phyloP scores from a whole-genome alignment of 1,284 basidiomycete genomes.

The Fistulinella cinereoalba region DNA sequence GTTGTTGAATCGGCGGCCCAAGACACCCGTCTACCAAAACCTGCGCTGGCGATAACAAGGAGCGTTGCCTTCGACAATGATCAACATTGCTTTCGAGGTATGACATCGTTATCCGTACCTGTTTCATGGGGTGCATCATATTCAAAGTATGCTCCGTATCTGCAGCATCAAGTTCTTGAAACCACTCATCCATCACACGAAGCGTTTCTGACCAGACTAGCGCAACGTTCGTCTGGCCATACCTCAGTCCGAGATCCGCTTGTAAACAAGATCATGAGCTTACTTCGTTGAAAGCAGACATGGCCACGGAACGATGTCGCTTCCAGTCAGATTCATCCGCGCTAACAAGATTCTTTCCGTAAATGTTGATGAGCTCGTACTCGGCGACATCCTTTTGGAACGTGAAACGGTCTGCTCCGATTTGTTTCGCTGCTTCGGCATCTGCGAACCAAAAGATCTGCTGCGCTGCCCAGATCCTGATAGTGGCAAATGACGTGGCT shows the following conservation, averaged over 20 bases:
- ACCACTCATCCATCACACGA: slow-evolving; percentile 45
- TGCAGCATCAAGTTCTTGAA: slow-evolving; percentile 35
- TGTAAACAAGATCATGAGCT: neutral
- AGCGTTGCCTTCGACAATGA: slow-evolving; percentile 34
- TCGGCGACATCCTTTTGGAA: slow-evolving; percentile 37
- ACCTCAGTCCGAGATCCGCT: too few relatives aligned
- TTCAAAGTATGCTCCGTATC: slow-evolving; percentile 27
- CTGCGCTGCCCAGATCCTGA: slow-evolving; percentile 27
- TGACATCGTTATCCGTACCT: slow-evolving; percentile 17
- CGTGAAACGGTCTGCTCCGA: slow-evolving; percentile 30
- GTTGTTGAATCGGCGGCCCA: slow-evolving; percentile 31
- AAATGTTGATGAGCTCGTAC: slow-evolving; percentile 22
- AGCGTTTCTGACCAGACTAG: slow-evolving; percentile 45
- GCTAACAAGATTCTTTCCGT: slow-evolving; percentile 20
- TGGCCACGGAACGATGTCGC: slow-evolving; percentile 23
- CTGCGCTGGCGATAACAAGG: slow-evolving; percentile 41
- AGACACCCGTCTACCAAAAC: slow-evolving; percentile 39
- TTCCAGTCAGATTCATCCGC: slow-evolving; percentile 24
- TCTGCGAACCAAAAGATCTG: slow-evolving; percentile 42
- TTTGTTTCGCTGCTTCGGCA: slow-evolving; percentile 38
- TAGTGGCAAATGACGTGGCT: slow-evolving; percentile 38
- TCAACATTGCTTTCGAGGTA: neutral
- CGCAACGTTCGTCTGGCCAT: slow-evolving; percentile 22
- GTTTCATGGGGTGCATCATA: slow-evolving; percentile 29
- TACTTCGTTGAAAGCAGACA: slow-evolving; percentile 19